Conservation (phyloP, 1,139 yeast genomes). For the Blastobotrys serpentis region DNA sequence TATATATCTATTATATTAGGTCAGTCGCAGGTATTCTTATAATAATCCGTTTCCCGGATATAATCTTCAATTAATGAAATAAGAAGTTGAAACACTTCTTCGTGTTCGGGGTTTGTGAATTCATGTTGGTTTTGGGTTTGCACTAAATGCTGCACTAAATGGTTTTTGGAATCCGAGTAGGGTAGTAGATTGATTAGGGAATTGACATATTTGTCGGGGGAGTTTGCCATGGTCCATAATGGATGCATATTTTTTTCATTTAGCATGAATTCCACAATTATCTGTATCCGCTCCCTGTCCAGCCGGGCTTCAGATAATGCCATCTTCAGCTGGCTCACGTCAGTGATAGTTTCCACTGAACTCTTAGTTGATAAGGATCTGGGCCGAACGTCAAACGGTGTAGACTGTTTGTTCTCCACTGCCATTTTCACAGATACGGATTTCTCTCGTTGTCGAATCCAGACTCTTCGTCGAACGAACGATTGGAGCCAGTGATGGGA, state of each 20-base stretch:
- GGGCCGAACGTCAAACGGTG: conserved; percentile 10
- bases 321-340: conserved; percentile 10
- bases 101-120: conserved; percentile 1
- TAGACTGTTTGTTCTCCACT: neutral
- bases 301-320: conserved; percentile 11
- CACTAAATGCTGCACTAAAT: conserved; percentile 2
- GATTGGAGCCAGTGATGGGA: conserved; percentile 41
- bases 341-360: neutral
- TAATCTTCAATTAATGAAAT: neutral
- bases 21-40: conserved; percentile 1
- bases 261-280: conserved; percentile 10
- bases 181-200: conserved; percentile 4
- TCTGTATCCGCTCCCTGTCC: conserved; percentile 14
- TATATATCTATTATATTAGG: too few relatives aligned
- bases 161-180: conserved; percentile 7
- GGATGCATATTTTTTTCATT: conserved; percentile 2
- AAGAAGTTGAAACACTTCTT: conserved; percentile 1
- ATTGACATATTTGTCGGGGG: conserved; percentile 3
- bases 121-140: neutral
- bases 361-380: neutral
- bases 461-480: conserved; percentile 43
- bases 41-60: conserved; percentile 1
- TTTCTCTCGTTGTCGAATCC: conserved; percentile 41
- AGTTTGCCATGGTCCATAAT: neutral
- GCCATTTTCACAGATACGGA: neutral